Base-by-base conservation (phyloP, 768 basidiomycete species). In the Amyloporia xantha region DNA sequence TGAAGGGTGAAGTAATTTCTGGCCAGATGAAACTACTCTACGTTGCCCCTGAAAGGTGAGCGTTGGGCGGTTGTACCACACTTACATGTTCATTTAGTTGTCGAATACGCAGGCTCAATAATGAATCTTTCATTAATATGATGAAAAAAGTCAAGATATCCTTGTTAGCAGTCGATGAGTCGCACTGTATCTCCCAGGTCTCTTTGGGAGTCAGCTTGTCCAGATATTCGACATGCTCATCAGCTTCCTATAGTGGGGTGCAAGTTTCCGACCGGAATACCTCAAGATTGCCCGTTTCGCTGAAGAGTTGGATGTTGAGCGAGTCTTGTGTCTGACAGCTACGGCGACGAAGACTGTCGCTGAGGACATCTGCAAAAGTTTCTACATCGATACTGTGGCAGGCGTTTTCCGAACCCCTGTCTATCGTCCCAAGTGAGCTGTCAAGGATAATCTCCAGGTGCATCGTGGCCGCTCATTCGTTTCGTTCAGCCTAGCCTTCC, bases 121-220 rank as follows among this genome's bases (percentile, higher is more conserved):
- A 74, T 52, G 74, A 75, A 53, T 54, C 63, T 0, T 71, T 74
- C 57, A 52, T 71, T 9, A 51, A 67, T n/a, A 62, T 77, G 67
- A 73, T 78, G 64, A 51, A 56, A 6, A 56, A 60, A 10, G 68
- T 73, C 27, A 66, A 65, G 35, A 71, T 77, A 9, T 68, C 72
- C 1, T 60, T 78, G 0, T 62, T 77, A 1, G 75, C 77, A 0
- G 69, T 78, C 1, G 75, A 77, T 44, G 74, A 76, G 54, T 71
- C 73, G 1, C 74, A 76, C 47, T 75, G 75, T 54, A 69, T 73
- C 27, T 71, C 71, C 0, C 70, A 72, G 59, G 69, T 69, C 9
- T 10, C 4, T 25, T 15, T 4, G 21, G 46, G n/a, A 33, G 37
- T n/a, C 11, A 25, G 19, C 26, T 30, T n/a, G 15, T 41, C 24